Conservation (phyloP, 176 grass and related monocot genomes). For the Urochloa ruziziensis region DNA sequence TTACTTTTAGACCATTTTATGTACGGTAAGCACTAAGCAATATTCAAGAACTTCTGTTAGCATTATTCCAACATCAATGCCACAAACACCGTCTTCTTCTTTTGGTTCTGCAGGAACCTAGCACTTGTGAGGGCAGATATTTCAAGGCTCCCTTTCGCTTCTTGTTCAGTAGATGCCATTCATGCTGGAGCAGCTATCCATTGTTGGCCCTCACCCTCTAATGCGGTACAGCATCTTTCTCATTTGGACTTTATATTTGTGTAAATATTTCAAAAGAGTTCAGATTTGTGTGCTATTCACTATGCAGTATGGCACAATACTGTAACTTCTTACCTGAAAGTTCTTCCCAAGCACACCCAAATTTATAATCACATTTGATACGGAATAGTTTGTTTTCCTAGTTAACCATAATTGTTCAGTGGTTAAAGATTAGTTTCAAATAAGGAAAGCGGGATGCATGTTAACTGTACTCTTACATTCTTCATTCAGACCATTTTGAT, state of each 20-base stretch:
- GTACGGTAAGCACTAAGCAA: neutral
- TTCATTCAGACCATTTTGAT: neutral
- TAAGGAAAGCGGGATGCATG: neutral
- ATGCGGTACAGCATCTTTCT: conserved; percentile 52
- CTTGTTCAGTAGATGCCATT: conserved; percentile 80
- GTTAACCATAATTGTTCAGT: neutral
- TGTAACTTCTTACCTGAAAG: conserved; percentile 6
- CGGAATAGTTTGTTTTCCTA: neutral
- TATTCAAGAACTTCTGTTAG: neutral
- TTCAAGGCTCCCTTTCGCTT: conserved; percentile 90
- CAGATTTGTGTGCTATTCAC: neutral
- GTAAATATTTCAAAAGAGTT: neutral
- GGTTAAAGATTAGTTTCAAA: neutral
- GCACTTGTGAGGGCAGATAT: conserved; percentile 94
- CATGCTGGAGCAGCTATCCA: conserved; percentile 95
- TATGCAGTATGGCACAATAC: neutral
- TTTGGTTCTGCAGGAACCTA: conserved; percentile 55
- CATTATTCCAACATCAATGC: neutral
- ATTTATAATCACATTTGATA: neutral
- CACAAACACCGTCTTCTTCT: neutral
- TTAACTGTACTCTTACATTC: neutral
- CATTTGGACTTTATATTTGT: neutral
- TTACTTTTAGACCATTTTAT: neutral
- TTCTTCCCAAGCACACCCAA: too few relatives aligned
- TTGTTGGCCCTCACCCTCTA: conserved; percentile 96